These are phyloP conservation scores for Yamadazyma buinensis DNA, from an alignment of 1,139 yeast genomes.

Conservation along the genomic window DNA sequence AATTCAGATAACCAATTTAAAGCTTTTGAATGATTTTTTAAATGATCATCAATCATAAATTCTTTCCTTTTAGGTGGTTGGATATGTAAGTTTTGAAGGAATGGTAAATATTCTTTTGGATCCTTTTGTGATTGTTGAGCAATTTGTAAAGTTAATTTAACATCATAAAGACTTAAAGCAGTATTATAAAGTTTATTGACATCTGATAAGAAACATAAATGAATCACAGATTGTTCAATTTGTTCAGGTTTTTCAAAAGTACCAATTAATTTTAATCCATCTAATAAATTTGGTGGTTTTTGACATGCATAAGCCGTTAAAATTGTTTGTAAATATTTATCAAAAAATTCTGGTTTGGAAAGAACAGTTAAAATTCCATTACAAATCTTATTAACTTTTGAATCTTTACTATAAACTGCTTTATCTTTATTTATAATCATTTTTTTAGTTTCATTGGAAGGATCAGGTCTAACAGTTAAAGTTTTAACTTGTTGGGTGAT, in stretches of 20 bases:
- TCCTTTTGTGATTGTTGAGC: slow-evolving; percentile 98
- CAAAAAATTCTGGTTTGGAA: slow-evolving; percentile 47
- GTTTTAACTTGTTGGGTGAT: slow-evolving; percentile 1
- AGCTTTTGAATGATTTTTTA: slow-evolving; percentile 68
- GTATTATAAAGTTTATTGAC: slow-evolving; percentile 77
- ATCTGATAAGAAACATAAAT: slow-evolving; percentile 87
- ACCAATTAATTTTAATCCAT: slow-evolving; percentile 66
- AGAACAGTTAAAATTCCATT: slow-evolving; percentile 62
- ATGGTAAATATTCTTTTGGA: slow-evolving; percentile 95
- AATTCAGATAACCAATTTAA: slow-evolving; percentile 59
- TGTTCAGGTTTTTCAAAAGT: slow-evolving; percentile 42
- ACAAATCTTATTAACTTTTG: slow-evolving; percentile 78
- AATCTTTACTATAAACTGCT: slow-evolving; percentile 30
- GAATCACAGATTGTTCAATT: slow-evolving; percentile 66
- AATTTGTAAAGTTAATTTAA: slow-evolving; percentile 71
- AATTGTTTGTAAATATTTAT: slow-evolving; percentile 67
- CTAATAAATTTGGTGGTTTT: slow-evolving; percentile 77
- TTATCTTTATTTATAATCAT: slow-evolving; percentile 31
- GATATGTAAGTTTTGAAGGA: slow-evolving; percentile 72
- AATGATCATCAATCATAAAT: slow-evolving; percentile 76
- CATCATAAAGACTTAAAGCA: slow-evolving; percentile 80
- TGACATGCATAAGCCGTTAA: slow-evolving; percentile 93
- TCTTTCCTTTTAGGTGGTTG: slow-evolving; percentile 63
- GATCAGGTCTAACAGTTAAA: background rate
- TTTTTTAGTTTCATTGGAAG: slow-evolving; percentile 13